Base-by-base conservation (phyloP, 805 yeast genomes). In the Candida peoriensis region DNA sequence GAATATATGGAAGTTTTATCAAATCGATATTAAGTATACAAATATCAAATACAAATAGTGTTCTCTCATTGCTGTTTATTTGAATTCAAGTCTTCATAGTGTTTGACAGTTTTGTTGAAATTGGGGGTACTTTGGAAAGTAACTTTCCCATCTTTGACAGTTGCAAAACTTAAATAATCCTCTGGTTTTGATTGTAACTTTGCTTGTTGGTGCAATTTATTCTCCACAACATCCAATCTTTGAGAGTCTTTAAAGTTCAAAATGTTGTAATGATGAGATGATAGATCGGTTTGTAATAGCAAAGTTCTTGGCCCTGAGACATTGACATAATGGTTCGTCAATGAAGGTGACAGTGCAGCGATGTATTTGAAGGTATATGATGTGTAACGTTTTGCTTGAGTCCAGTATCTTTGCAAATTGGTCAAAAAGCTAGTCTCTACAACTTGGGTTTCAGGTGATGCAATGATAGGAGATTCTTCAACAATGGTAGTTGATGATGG, bases 91-190 rank as follows among this genome's bases (percentile, higher is more conserved):
- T 26, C 22, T 30, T 63, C 63, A 29, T 58, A 42, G 26, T 58
- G 46, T 11, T 54, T 33, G 3, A 66, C 66, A 8, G 68, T 58
- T 15, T 59, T 54, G 22, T 47, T 42, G 47, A 68, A 70, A 41
- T 61, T 59, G 2, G 66, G 61, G 0, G 77, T 67, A 38, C 71
- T 72, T 37, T 61, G 58, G 42, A 70, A 68, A 10, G 50, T 54
- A 2, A 68, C 67, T 35, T 64, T 60, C 2, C 70, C 70, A 20
- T 64, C 57, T 13, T 55, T 50, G 4, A 75, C 64, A 0, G 66
- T 63, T 2, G 68, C 78, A 35, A 68, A 66, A 42, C 68, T 71
- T 36, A 74, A 55, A 36, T 64, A 72, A 46, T 73, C 81, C 5
- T 62, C 63, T 0, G 70, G 26, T 4, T 43, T 43, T 23, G 38